Percentiles rank a stretch among this genome's conserved stretches.
Conservation (phyloP, 2,329 filamentous ascomycete genomes). For the Ascochyta clinopodiicola region DNA sequence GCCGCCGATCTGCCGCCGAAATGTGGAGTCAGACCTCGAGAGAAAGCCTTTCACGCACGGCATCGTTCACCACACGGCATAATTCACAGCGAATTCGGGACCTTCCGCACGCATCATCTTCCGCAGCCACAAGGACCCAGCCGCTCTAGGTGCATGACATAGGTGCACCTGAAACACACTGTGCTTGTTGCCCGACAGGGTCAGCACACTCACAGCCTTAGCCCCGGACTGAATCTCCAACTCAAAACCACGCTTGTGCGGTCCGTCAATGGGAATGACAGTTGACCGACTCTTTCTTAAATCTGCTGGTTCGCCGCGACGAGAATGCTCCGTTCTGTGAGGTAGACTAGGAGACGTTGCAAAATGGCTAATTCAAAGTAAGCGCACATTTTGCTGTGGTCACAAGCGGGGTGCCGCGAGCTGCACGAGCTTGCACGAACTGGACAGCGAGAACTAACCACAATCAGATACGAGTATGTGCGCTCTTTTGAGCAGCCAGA, state of each 20-base stretch:
- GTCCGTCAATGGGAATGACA: conserved; percentile 1
- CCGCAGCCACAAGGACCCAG: conserved; percentile 6
- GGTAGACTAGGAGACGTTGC: conserved; percentile 6
- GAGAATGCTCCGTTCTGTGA: conserved; percentile 4
- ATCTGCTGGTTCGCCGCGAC: not conserved
- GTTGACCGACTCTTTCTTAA: conserved; percentile 13
- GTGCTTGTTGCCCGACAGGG: conserved; percentile 4
- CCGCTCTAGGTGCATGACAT: conserved; percentile 11
- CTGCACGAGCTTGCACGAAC: not conserved
- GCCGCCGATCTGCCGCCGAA: conserved; percentile 13
- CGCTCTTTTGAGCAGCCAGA: conserved; percentile 86
- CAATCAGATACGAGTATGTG: conserved; percentile 86
- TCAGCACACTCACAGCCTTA: conserved; percentile 19
- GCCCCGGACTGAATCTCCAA: conserved; percentile 14
- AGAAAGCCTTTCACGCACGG: conserved; percentile 13
- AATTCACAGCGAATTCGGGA: not conserved
- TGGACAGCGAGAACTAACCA: conserved; percentile 20
- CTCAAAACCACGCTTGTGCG: conserved; percentile 18
- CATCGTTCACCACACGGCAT: conserved; percentile 11
- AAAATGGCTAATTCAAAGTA: conserved; percentile 20
- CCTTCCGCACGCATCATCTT: conserved; percentile 5
- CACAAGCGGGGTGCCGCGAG: conserved; percentile 1
- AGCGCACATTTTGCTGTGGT: not conserved
- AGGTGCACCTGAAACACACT: conserved; percentile 16
- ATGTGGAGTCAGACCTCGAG: conserved; percentile 8